These are phyloP conservation scores for Myxozyma melibiosi DNA, from an alignment of 805 yeast species.

Conservation along the genomic window DNA sequence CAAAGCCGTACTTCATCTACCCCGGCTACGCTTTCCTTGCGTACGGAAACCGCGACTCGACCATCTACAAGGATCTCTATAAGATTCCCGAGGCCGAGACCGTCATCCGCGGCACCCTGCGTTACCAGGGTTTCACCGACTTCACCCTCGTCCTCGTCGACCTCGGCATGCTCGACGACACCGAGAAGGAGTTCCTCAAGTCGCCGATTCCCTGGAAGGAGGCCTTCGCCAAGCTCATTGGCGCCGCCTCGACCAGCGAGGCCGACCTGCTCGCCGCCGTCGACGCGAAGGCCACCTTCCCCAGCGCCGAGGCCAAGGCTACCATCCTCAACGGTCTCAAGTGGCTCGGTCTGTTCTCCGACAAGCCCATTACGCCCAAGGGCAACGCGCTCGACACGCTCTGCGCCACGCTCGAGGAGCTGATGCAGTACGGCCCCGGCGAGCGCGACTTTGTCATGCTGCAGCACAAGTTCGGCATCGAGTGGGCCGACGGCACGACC, in stretches of 20 bases:
- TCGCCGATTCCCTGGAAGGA: conserved; percentile 78
- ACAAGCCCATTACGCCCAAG: conserved; percentile 75
- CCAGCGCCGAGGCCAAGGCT: conserved; percentile 76
- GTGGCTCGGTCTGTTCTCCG: conserved; percentile 93
- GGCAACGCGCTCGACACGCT: conserved; percentile 94
- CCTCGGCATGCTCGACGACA: conserved; percentile 87
- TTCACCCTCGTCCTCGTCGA: conserved; percentile 94
- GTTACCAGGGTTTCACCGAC: conserved; percentile 99
- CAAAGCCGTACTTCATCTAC: conserved; percentile 91
- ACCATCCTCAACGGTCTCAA: conserved; percentile 85
- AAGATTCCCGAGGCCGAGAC: conserved; percentile 96
- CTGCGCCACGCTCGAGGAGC: conserved; percentile 92
- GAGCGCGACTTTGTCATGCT: conserved; percentile 94
- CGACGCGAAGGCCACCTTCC: conserved; percentile 75
- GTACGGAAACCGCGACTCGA: conserved; percentile 98
- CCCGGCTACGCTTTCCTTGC: conserved; percentile 94
- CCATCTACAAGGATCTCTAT: conserved; percentile 88
- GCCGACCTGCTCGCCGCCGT: conserved; percentile 76
- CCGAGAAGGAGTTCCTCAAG: conserved; percentile 60
- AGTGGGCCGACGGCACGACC: conserved; percentile 88
- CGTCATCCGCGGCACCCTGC: conserved; percentile 92
- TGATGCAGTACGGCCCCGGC: conserved; percentile 93
- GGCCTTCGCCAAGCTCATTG: conserved; percentile 74
- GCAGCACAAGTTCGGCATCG: conserved; percentile 97
- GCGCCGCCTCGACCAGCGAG: conserved; percentile 69